Evolutionary conservation across 1,284 basidiomycete genomes (phyloP), one percentile per base, ranked within the genome.

Genomic region (Waitea zeae): DNA sequence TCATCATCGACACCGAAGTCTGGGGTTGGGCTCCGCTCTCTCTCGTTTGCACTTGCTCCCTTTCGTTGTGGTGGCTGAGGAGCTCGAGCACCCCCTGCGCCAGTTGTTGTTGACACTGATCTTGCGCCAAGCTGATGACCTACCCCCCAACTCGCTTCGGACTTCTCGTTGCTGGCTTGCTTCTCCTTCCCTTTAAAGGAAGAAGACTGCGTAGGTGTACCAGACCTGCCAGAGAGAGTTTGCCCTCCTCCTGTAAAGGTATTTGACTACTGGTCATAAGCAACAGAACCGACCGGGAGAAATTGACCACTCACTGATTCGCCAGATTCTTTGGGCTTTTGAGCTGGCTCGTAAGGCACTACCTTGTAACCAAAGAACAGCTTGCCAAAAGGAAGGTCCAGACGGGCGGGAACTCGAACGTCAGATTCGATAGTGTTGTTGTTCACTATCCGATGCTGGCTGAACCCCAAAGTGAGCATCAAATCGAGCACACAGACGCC

Each of bases 221-320:
- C 36, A 3, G 54, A 42, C 7, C 66, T 58, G 5, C 72, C 72
- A 28, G 55, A 68, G 19, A 93, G 68, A 0, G 87, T 89, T 53
- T 89, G 92, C 15, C 90, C 90, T 1, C 86, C 84, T 12, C 90
- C 90, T n/a, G 80, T 84, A 49, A 93, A 92, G 2, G 86, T 74
- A 18, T 55, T 43, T 3, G 58, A 42, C 42, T 67, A 46, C 19
- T 56, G 59, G 35, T 7, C 13, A 24, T 33, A n/a, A n/a, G n/a
- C n/a, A n/a, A n/a, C n/a, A n/a, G n/a, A n/a, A n/a, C n/a, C n/a
- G n/a, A n/a, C n/a, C n/a, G n/a, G n/a, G n/a, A n/a, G n/a, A n/a
- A n/a, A n/a, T n/a, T n/a, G n/a, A n/a, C n/a, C n/a, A n/a, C n/a
- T n/a, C n/a, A n/a, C n/a, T 32, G 42, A 26, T 42, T 50, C 50